Evolutionary conservation across 352 stramenopile species (phyloP).

Genomic region (Phytopythium helicoides): DNA sequence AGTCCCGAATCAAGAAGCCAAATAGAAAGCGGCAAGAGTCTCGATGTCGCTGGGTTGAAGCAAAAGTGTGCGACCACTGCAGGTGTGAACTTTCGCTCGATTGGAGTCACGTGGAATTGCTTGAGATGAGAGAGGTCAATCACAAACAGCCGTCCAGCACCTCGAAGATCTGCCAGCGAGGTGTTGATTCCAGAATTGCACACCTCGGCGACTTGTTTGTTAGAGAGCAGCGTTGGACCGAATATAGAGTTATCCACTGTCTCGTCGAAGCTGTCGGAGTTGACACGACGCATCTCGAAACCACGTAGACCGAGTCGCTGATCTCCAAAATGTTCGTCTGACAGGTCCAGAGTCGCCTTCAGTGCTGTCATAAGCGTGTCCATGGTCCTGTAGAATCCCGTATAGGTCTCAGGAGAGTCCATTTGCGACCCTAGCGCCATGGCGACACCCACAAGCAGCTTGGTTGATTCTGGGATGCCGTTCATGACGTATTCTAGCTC

Average conservation of each 20-base stretch:
- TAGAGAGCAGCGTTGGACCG: slow-evolving; percentile 14
- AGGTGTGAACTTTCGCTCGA: slow-evolving; percentile 32
- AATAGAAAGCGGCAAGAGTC: slow-evolving; percentile 42
- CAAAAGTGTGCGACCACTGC: slow-evolving; percentile 42
- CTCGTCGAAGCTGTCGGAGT: slow-evolving; percentile 7
- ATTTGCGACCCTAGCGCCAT: slow-evolving; percentile 14
- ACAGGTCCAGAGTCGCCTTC: slow-evolving; percentile 24
- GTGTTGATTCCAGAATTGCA: slow-evolving; percentile 25
- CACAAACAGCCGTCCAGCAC: slow-evolving; percentile 30
- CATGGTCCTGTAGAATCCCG: slow-evolving; percentile 29
- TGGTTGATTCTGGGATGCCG: slow-evolving; percentile 17
- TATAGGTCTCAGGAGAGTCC: slow-evolving; percentile 16
- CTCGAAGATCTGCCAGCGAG: slow-evolving; percentile 13
- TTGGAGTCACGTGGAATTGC: slow-evolving; percentile 24
- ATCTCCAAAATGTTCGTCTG: slow-evolving; percentile 34
- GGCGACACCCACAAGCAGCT: slow-evolving; percentile 20
- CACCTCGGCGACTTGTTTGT: slow-evolving; percentile 21
- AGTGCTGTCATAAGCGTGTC: slow-evolving; percentile 16
- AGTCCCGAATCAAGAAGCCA: slow-evolving; percentile 32
- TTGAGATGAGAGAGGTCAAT: slow-evolving; percentile 29
- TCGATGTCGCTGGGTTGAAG: slow-evolving; percentile 9
- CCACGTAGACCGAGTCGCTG: slow-evolving; percentile 42
- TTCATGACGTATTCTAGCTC: slow-evolving; percentile 16
- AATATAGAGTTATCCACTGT: slow-evolving; percentile 13
- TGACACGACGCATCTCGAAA: slow-evolving; percentile 31